phyloP scores from a whole-genome alignment of 371 early-diverging fungal genomes.

The Syncephalastrum sp. region DNA sequence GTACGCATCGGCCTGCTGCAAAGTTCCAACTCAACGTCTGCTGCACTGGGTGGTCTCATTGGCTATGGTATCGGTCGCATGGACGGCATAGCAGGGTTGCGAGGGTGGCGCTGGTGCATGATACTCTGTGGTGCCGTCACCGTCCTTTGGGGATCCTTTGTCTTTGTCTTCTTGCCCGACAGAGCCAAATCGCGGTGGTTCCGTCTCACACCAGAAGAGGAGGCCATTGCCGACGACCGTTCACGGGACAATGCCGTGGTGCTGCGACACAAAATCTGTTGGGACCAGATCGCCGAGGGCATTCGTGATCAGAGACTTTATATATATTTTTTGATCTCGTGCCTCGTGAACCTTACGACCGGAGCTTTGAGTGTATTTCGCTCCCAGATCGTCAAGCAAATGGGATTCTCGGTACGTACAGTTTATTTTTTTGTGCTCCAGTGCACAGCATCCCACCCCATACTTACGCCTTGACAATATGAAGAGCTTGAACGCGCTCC shows the following conservation, averaged over 20 bases:
- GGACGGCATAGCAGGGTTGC: conserved; percentile 23
- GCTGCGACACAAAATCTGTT: conserved; percentile 17
- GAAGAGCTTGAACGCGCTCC: conserved; percentile 9
- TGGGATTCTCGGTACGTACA: conserved; percentile 29
- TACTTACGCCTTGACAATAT: conserved; percentile 1
- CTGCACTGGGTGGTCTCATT: conserved; percentile 51
- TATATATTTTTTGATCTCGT: conserved; percentile 16
- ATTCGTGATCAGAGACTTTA: conserved; percentile 24
- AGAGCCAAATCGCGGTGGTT: conserved; percentile 6
- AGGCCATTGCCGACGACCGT: conserved; percentile 27
- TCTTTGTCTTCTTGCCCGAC: conserved; percentile 9
- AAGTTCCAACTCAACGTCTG: conserved; percentile 31
- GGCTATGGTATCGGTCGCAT: conserved; percentile 50
- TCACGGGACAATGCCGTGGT: conserved; percentile 28
- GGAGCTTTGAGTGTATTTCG: conserved; percentile 27
- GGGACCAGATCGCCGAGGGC: conserved; percentile 26
- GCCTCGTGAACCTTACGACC: conserved; percentile 23
- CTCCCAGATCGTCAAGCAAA: conserved; percentile 18
- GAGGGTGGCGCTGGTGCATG: conserved; percentile 45
- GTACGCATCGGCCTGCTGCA: conserved; percentile 10
- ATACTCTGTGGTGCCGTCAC: neutral
- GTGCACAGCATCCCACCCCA: neutral
- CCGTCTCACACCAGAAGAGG: conserved; percentile 15
- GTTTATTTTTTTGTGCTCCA: neutral
- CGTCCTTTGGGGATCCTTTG: conserved; percentile 5